Base-by-base conservation (phyloP, 352 stramenopile genomes). In the Phytopythium aichiense region DNA sequence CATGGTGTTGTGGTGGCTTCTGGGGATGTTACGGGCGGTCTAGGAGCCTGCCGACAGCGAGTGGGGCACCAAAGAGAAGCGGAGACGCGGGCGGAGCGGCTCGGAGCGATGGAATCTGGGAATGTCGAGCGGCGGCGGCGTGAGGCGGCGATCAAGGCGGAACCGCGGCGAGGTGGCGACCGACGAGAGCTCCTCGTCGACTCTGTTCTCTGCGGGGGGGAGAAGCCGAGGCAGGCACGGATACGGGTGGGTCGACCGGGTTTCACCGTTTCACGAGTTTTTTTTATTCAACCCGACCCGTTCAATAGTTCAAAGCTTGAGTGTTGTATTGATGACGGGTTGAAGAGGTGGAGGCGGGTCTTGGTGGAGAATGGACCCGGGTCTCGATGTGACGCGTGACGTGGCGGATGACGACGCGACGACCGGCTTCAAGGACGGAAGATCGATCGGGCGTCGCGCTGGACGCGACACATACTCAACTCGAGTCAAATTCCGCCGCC, bases 1-100 rank as follows among this genome's bases (percentile, higher is more conserved):
- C 84, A 93, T 93, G 50, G 25, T 31, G 28, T 67, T 1, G 56
- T 23, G 8, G 33, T 15, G 35, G 22, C 1, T 1, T 61, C 20
- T 28, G 50, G 5, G 33, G 11, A 12, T 15, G 23, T 40, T 46
- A 35, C 25, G 22, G 43, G 43, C 25, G 46, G 23, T 57, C 20
- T 52, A 52, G 11, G 46, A 15, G 42, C 23, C 12, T 11, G 9
- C 18, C 1, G 42, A 53, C 6, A 28, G 16, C 28, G 30, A 33
- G 51, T 30, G 31, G 5, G 20, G 43, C 23, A 56, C n/a, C 28
- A 25, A 20, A 23, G 13, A 0, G 23, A 7, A 52, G 46, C 22
- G 0, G 12, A 52, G 46, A 52, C 46, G 6, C 4, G 12, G 12
- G 23, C 46, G 46, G 46, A 52, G 23, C 23, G 5, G 15, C n/a